Conservation (phyloP, 169 alveolate genomes). For the Plasmodium reichenowi region DNA sequence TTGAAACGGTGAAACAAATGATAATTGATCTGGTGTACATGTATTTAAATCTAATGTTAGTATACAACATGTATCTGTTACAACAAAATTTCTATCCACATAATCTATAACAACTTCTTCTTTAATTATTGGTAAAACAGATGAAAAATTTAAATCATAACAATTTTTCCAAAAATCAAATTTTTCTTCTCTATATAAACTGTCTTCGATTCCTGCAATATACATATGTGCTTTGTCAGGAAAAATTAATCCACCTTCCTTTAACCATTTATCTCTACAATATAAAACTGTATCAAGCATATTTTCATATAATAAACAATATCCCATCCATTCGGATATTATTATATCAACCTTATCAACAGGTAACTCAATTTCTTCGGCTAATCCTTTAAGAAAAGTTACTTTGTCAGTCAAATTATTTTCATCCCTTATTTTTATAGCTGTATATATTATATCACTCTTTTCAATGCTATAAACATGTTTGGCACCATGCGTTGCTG, state of each 20-base stretch:
- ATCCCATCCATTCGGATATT: constrained; percentile 99
- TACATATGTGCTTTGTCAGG: constrained; percentile 96
- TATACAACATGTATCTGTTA: constrained; percentile 88
- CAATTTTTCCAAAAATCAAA: constrained; percentile 96
- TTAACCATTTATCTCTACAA: constrained; percentile 98
- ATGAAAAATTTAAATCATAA: constrained; percentile 95
- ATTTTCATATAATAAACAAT: constrained; percentile 96
- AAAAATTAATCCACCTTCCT: constrained; percentile 94
- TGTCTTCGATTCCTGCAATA: constrained; percentile 98
- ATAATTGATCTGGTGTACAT: constrained; percentile 93
- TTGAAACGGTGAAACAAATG: constrained; percentile 90
- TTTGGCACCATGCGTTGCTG: constrained; percentile 97
- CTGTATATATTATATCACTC: constrained; percentile 95
- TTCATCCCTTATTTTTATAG: constrained; percentile 91
- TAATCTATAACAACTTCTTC: constrained; percentile 97
- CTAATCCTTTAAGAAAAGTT: constrained; percentile 95
- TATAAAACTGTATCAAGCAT: constrained; percentile 97
- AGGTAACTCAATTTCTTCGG: constrained; percentile 97
- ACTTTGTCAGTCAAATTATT: constrained; percentile 93
- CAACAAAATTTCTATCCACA: constrained; percentile 90
- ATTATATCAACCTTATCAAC: constrained; percentile 97
- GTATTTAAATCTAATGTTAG: constrained; percentile 93
- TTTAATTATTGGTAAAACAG: constrained; percentile 90
- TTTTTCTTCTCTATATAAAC: constrained; percentile 94
- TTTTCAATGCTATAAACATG: constrained; percentile 98